Evolutionary conservation across 345 rosid genomes (phyloP), one percentile per base, ranked within the genome.

Genomic region (Arabis alpina): DNA sequence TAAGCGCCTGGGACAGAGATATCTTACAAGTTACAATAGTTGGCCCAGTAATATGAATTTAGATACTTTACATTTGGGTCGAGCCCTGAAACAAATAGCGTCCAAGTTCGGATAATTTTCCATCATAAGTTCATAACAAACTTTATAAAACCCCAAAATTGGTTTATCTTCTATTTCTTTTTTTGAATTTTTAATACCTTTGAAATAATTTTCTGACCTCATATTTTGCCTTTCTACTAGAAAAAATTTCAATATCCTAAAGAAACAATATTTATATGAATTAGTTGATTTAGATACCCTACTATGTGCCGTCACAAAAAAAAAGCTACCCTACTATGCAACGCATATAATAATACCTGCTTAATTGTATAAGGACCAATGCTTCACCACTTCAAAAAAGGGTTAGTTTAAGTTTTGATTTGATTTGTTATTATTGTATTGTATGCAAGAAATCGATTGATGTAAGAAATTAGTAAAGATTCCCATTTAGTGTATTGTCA

Each of bases 381-480:
- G 51, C 73, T 34, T 52, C 49, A 52, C 64, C 68, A 52, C 69
- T 67, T 0, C 32, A 2, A 47, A 68, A 54, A 68, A n/a, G n/a
- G 43, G 28, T 44, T 67, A 14, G 63, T 9, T 61, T 62, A 75
- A 76, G 66, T 40, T 10, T 48, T 55, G 65, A 69, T 61, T 69
- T 47, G 70, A 68, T 61, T 34, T 60, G 51, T 39, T 28, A n/a
- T 49, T 13, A 58, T n/a, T 13, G 12, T 40, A 14, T 70, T 41
- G 11, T 51, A 32, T 60, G n/a, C n/a, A n/a, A n/a, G n/a, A n/a
- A n/a, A n/a, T n/a, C n/a, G n/a, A n/a, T n/a, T n/a, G n/a, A 30
- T 62, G 45, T 48, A 47, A 61, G 60, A 54, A 62, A 61, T 54
- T 8, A 61, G 59, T 62, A 62, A 62, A 68, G 70, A 75, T 62